These are phyloP conservation scores for Ganoderma lingzhi DNA, from an alignment of 1,284 basidiomycete genomes.

Conservation along the genomic window DNA sequence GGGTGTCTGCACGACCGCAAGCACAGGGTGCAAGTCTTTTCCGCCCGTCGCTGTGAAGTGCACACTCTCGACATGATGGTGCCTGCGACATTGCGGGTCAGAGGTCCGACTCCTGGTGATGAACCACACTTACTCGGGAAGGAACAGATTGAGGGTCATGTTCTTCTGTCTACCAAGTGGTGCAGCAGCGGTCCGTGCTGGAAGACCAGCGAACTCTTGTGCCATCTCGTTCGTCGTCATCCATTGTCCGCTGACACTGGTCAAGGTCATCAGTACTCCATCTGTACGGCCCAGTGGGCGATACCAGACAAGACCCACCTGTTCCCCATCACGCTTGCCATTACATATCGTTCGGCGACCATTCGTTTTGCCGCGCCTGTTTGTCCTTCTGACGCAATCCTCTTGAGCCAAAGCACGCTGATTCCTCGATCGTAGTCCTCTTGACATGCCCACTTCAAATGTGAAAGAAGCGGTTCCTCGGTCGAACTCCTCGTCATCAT, in stretches of 20 bases:
- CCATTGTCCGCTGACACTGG: constrained; percentile 71
- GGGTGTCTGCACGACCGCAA: constrained; percentile 74
- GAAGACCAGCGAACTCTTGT: constrained; percentile 65
- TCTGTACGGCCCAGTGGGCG: not conserved
- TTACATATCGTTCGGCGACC: constrained; percentile 67
- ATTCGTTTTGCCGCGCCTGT: constrained; percentile 50
- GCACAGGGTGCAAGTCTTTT: constrained; percentile 59
- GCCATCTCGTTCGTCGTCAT: constrained; percentile 71
- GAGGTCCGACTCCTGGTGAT: not conserved
- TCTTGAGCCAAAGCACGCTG: constrained; percentile 66
- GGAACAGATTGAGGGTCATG: constrained; percentile 59
- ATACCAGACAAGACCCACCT: constrained; percentile 51
- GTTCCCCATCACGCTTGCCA: constrained; percentile 73
- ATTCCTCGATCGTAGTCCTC: constrained; percentile 77
- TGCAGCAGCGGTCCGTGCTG: constrained; percentile 32
- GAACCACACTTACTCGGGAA: constrained; percentile 59
- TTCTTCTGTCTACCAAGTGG: constrained; percentile 8
- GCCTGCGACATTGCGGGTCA: constrained; percentile 47
- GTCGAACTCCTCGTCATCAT: constrained; percentile 10
- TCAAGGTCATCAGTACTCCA: not conserved
- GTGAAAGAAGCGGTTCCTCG: constrained; percentile 41
- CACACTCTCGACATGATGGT: constrained; percentile 79
- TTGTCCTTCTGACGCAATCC: constrained; percentile 52
- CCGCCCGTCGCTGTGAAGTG: constrained; percentile 59
- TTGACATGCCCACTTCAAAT: constrained; percentile 65